Base-by-base conservation (phyloP, 2,329 filamentous ascomycete genomes). In the Cryoendolithus antarcticus region DNA sequence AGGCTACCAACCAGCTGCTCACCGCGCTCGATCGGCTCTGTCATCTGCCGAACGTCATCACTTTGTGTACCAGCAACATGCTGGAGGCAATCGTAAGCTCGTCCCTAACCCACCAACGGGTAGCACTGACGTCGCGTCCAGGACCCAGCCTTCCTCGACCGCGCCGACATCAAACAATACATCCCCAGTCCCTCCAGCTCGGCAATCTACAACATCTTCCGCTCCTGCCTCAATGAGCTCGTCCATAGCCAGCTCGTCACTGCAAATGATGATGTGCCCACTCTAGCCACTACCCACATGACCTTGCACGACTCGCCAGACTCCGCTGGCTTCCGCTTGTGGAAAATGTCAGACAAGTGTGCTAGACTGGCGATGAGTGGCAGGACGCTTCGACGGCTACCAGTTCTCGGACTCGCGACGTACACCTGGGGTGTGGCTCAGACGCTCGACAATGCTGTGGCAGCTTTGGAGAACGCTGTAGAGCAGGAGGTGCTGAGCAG, bases 11-110 rank as follows among this genome's bases (percentile, higher is more conserved):
- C 42, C 63, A 70, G 38, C 54, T 72, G 0, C 60, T 72, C 1
- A 67, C 62, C 7, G 65, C 61, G 1, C 57, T 72, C 10, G 69
- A 72, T 45, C 59, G 60, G 4, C 44, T 71, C 2, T 56, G 62
- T 19, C 44, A 55, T 21, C 51, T 60, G 19, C 50, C 57, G 0
- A 71, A 72, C 42, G 58, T 72, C 13, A 47, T 71, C 19, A 57
- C 70, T 5, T 52, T 71, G 21, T 71, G 66, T 48, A 71, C 69
- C 0, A 71, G 63, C 51, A 72, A 72, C 39, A 49, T 71, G 6
- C 52, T 66, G 9, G 53, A 50, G 9, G 62, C 61, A 7, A 56
- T 71, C 46, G 61, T 60, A 46, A 47, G 56, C 41, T 9, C 8
- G 29, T 15, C 11, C 9, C 24, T 15, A 4, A 29, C 28, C 13